A percentile compares a stretch with the other conserved stretches of the same genome.
phyloP scores from a whole-genome alignment of 2,329 filamentous ascomycete genomes.

The Pyricularia grisea region DNA sequence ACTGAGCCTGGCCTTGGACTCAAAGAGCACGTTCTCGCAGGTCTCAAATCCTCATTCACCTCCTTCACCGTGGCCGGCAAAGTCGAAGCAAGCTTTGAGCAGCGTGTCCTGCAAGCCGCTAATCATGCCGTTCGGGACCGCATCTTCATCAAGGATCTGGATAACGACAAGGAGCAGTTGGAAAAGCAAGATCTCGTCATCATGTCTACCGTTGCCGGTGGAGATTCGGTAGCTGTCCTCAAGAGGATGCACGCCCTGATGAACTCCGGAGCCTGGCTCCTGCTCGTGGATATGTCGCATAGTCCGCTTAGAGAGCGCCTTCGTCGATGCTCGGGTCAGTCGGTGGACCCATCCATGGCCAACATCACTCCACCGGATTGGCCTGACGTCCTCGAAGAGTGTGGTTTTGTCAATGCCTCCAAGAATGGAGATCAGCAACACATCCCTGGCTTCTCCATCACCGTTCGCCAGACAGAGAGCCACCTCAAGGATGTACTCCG shows the following conservation, averaged over 20 bases:
- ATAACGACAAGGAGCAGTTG: constrained; percentile 10
- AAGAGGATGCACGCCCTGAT: constrained; percentile 12
- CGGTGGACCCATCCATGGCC: background rate
- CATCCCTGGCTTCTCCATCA: constrained; percentile 23
- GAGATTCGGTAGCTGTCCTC: constrained; percentile 8
- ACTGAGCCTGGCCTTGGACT: constrained; percentile 21
- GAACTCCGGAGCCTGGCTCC: constrained; percentile 20
- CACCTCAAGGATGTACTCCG: constrained; percentile 13
- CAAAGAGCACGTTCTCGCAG: constrained; percentile 19
- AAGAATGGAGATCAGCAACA: constrained; percentile 22
- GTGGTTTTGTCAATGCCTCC: constrained; percentile 21
- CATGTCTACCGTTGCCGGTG: constrained; percentile 13
- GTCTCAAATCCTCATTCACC: constrained; percentile 20
- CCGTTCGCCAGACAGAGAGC: constrained; percentile 24
- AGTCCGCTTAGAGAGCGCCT: constrained; percentile 13
- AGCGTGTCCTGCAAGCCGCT: constrained; percentile 7
- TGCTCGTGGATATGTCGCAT: constrained; percentile 17
- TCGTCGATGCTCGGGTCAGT: constrained; percentile 6
- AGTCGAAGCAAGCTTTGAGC: constrained; percentile 11
- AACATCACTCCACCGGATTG: constrained; percentile 20
- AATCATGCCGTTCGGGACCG: constrained; percentile 9
- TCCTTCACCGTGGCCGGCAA: constrained; percentile 18
- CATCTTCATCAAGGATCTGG: constrained; percentile 11
- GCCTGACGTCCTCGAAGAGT: constrained; percentile 21
- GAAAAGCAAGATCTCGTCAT: constrained; percentile 17